These are phyloP conservation scores for Suillus brevipes DNA, from an alignment of 768 basidiomycete species.

Conservation along the genomic window DNA sequence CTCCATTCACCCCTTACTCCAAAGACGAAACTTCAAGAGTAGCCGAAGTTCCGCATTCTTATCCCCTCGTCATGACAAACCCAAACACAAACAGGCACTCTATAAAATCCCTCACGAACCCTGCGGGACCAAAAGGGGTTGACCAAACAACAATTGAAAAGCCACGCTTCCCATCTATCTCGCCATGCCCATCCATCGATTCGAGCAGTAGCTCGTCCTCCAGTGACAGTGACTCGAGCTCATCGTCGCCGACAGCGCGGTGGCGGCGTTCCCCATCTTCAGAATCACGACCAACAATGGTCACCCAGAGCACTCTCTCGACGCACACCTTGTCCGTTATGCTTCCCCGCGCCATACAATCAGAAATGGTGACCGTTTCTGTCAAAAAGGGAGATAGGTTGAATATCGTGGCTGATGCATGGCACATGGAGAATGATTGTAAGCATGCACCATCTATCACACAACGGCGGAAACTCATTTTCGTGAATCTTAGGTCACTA, in stretches of 20 bases:
- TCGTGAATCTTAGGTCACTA: conserved; percentile 47
- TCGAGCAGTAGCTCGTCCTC: conserved; percentile 20
- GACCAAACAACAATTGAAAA: conserved; percentile 31
- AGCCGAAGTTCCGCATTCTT: conserved; percentile 1
- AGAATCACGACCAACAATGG: conserved; percentile 44
- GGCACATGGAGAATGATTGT: conserved; percentile 63
- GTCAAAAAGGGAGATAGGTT: conserved; percentile 60
- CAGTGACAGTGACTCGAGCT: conserved; percentile 20
- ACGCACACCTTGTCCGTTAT: conserved; percentile 48
- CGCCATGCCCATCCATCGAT: conserved; percentile 28
- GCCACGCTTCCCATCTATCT: conserved; percentile 29
- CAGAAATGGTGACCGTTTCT: conserved; percentile 66
- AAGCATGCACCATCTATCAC: conserved; percentile 28
- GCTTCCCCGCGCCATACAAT: conserved; percentile 47
- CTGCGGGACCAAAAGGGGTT: conserved; percentile 23
- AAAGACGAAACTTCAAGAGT: conserved; percentile 20
- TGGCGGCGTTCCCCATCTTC: conserved; percentile 32
- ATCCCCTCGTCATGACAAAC: conserved; percentile 24
- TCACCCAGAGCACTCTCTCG: conserved; percentile 39
- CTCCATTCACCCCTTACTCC: conserved; percentile 11
- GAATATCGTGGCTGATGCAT: conserved; percentile 59
- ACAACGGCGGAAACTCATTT: not conserved
- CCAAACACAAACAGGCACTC: conserved; percentile 29
- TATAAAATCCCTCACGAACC: conserved; percentile 31
- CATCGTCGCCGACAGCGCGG: conserved; percentile 32